Base-by-base conservation (phyloP, 768 basidiomycete genomes). In the Gymnopilus junonius region DNA sequence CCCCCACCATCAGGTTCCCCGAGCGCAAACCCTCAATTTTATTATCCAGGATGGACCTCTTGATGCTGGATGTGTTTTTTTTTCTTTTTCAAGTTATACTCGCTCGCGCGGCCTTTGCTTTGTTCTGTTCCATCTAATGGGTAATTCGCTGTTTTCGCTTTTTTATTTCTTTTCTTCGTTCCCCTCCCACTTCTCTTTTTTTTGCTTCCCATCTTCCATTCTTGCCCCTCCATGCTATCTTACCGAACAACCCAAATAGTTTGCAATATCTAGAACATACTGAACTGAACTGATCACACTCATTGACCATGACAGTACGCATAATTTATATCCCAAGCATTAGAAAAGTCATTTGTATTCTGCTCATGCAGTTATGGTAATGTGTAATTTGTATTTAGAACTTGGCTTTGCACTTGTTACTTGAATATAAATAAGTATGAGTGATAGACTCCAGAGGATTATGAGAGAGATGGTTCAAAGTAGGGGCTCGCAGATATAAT, bases 41-140 rank as follows among this genome's bases (percentile, higher is more conserved):
- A 63, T 53, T 63, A 63, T 42, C 56, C 62, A 10, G 62, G 62
- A 40, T 63, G 64, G 55, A 42, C 59, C n/a, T 14, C 58, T 31
- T 59, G 27, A 39, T 42, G 4, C 39, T 4, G 25, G 8, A 32
- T 39, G 8, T 45, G 8, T 17, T 2, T 56, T 56, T 10, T 46
- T 35, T 29, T 8, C n/a, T 40, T 34, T 42, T 55, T 53, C 21
- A 1, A 50, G 21, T 25, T 11, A 15, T 23, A 23, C 27, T 39
- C 3, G 7, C n/a, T n/a, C n/a, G n/a, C n/a, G n/a, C n/a, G n/a
- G n/a, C 8, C 37, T 54, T 32, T 34, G n/a, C 17, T 14, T 32
- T 55, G 39, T 17, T 59, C 37, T 14, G 29, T 56, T 59, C 12
- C 6, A 32, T 40, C 10, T 45, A n/a, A 20, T 21, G n/a, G 25